Base-by-base conservation (phyloP, 2,329 filamentous ascomycete genomes). In the Arthrobotrys musiformis region DNA sequence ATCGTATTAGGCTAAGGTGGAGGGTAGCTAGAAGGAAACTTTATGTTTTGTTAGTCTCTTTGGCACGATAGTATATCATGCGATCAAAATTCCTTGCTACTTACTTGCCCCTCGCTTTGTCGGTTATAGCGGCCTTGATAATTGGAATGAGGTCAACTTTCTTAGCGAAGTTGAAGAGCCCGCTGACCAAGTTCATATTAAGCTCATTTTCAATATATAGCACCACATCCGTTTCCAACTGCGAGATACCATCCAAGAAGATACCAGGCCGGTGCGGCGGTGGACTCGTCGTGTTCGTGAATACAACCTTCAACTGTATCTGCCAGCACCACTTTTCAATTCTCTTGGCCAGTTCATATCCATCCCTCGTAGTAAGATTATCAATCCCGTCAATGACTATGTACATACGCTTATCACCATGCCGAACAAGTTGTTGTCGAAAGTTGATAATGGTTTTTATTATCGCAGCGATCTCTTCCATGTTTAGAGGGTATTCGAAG, bases 11-110 rank as follows among this genome's bases (percentile, higher is more conserved):
- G 5, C 26, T 26, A 4, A 64, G 24, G 15, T 64, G 61, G 8
- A 64, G 61, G 6, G 40, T 64, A 1, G 61, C 61, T 7, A 64
- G 30, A n/a, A 64, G 61, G 28, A 64, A 64, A 28, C 61, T 64
- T 19, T 19, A 17, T n/a, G n/a, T 2, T 15, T n/a, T 4, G 17
- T 37, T 37, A 58, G 50, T 8, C 9, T 30, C 6, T 7, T 4
- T n/a, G 6, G 48, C 17, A 2, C 8, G 3, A 13, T 19, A 19
- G 6, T n/a, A 30, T 50, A 28, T n/a, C n/a, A 26, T 28, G 4
- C 5, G 13, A 50, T 50, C 7, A 9, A 17, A n/a, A 50, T 26
- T 28, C 37, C 7, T 40, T 5, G 7, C 15, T 13, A 46, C 58
- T 62, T 33, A 62, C 58, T 62, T 62, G 13, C 58, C 58, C 8